phyloP scores from a whole-genome alignment of 495 filamentous ascomycete species.

The Coniosporium apollinis region DNA sequence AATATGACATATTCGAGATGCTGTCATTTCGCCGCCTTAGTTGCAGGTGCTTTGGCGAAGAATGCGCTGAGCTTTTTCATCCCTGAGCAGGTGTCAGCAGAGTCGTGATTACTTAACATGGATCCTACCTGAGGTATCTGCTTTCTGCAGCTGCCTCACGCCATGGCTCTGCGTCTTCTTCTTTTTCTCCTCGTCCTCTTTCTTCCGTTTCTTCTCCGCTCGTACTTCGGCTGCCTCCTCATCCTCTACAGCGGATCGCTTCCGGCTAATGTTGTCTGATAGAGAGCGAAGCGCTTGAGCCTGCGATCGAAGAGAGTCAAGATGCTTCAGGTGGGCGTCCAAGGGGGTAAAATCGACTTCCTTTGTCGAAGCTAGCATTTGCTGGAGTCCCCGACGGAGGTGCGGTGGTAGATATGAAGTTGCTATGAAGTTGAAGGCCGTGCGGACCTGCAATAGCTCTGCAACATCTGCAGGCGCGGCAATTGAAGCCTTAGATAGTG shows the following conservation, averaged over 20 bases:
- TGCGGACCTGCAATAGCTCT: constrained; percentile 53
- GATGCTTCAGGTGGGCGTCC: constrained; percentile 43
- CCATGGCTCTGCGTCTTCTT: constrained; percentile 55
- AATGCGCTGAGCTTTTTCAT: constrained; percentile 98
- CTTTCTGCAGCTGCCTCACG: constrained; percentile 69
- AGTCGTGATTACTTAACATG: too few species aligned
- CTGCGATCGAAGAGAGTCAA: constrained; percentile 50
- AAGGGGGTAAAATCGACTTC: constrained; percentile 49
- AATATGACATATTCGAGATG: too few species aligned
- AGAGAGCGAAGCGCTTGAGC: constrained; percentile 46
- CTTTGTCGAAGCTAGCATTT: constrained; percentile 25
- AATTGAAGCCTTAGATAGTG: constrained; percentile 8
- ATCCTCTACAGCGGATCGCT: constrained; percentile 53
- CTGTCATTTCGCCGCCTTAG: too few species aligned
- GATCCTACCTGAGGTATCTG: constrained; percentile 62
- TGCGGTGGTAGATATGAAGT: constrained; percentile 46
- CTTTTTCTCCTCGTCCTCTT: constrained; percentile 60
- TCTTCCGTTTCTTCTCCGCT: constrained; percentile 46
- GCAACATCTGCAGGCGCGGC: constrained; percentile 28
- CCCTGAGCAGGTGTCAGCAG: too few species aligned
- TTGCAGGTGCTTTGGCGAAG: constrained; percentile 51
- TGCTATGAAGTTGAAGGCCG: constrained; percentile 59
- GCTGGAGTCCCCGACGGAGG: constrained; percentile 32
- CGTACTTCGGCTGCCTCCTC: constrained; percentile 34
- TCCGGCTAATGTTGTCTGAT: constrained; percentile 54